phyloP scores from a whole-genome alignment of 345 rosid genomes.

The Kernera saxatilis region DNA sequence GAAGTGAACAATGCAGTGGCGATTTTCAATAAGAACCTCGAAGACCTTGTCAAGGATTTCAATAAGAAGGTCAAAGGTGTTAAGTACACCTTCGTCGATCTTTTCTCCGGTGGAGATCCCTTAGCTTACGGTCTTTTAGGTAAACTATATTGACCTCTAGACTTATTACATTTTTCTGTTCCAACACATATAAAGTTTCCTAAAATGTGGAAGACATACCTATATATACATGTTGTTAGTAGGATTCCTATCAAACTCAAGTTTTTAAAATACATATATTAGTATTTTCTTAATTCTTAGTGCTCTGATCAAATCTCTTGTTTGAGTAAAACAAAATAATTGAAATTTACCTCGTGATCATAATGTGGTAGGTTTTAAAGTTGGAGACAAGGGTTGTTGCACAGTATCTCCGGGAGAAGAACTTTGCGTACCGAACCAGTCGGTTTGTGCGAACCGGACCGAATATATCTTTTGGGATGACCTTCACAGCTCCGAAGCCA shows the following conservation, averaged over 20 bases:
- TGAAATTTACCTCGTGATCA: background rate
- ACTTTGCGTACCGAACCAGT: slow-evolving; percentile 26
- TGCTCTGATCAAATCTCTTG: background rate
- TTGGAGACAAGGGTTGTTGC: slow-evolving; percentile 28
- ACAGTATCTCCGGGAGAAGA: background rate
- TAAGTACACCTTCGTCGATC: slow-evolving; percentile 22
- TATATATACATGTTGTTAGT: background rate
- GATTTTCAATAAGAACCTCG: slow-evolving; percentile 24
- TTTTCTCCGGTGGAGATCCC: slow-evolving; percentile 2
- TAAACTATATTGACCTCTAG: slow-evolving; percentile 2
- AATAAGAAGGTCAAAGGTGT: slow-evolving; percentile 14
- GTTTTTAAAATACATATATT: background rate
- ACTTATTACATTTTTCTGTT: background rate
- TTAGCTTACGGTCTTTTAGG: background rate
- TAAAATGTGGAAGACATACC: background rate
- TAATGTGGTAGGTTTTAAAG: slow-evolving; percentile 23
- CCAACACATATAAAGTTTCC: background rate
- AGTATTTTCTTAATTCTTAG: too few species aligned
- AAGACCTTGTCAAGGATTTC: slow-evolving; percentile 21
- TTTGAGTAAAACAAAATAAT: background rate
- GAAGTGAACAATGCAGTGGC: slow-evolving; percentile 23
- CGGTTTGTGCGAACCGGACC: slow-evolving; percentile 34
- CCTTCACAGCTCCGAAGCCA: slow-evolving; percentile 41
- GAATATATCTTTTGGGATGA: slow-evolving; percentile 40
- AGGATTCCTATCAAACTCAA: background rate